phyloP scores from a whole-genome alignment of 306 rosid genomes.

The Prunus salicina region DNA sequence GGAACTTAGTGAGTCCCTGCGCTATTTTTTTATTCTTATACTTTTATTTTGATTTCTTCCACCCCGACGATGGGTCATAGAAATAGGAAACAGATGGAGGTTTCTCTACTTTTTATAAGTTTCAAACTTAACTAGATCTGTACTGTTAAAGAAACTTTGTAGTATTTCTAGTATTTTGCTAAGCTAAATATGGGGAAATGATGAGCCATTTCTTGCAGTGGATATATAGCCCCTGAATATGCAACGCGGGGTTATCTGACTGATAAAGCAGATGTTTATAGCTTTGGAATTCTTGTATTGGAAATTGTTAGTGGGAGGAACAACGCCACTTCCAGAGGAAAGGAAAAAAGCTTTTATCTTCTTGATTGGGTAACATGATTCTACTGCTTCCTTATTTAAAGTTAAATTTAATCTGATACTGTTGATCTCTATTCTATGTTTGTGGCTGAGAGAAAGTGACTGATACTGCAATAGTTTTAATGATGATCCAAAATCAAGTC shows the following conservation, averaged over 20 bases:
- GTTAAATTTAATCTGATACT: not conserved
- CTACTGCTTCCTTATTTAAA: not conserved
- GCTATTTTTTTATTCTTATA: no score
- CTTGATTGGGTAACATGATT: conserved; percentile 31
- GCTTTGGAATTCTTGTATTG: conserved; percentile 29
- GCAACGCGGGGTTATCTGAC: conserved; percentile 31
- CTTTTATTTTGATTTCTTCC: not conserved
- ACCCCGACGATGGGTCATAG: not conserved
- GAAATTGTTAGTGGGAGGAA: conserved; percentile 30
- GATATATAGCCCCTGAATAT: conserved; percentile 37
- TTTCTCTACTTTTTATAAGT: not conserved
- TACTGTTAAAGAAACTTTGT: not conserved
- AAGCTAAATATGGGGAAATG: not conserved
- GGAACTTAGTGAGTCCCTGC: no score
- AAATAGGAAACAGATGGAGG: not conserved
- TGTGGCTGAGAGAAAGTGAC: no score
- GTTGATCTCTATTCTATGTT: not conserved
- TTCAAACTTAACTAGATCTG: no score
- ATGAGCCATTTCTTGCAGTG: conserved; percentile 17
- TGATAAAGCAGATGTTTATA: conserved; percentile 35
- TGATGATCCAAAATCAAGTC: not conserved
- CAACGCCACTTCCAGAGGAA: conserved; percentile 7
- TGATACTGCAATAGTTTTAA: not conserved
- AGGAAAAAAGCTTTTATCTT: conserved; percentile 1
- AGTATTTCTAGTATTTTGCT: not conserved